Percentiles rank a stretch among this genome's conserved stretches.
Conservation (phyloP, 2,329 filamentous ascomycete species). For the Macrophomina phaseolina region DNA sequence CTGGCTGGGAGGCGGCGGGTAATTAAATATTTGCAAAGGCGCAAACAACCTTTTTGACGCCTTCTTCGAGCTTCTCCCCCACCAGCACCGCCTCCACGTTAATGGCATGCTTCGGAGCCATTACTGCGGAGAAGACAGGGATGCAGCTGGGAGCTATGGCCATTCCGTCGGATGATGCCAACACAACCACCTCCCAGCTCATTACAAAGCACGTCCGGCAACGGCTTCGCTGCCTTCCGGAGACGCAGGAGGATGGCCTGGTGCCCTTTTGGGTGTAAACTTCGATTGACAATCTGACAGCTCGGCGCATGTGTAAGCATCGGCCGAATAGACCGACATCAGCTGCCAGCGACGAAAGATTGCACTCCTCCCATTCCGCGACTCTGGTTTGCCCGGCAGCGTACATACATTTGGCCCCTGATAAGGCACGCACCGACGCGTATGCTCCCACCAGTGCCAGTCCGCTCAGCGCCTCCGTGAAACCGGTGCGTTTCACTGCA, state of each 20-base stretch:
- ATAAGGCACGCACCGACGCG: neutral
- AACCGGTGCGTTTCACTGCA: constrained; percentile 11
- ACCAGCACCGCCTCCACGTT: neutral
- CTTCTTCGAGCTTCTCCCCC: neutral
- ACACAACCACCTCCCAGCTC: neutral
- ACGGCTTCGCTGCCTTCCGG: neutral
- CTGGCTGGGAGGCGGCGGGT: neutral
- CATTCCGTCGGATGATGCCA: neutral
- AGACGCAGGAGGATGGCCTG: neutral
- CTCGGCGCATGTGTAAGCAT: neutral
- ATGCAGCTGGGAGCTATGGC: constrained; percentile 21
- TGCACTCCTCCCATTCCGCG: neutral
- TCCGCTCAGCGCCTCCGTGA: neutral
- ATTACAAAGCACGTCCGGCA: constrained; percentile 22
- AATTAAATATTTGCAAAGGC: neutral
- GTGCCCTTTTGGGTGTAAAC: neutral
- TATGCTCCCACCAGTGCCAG: neutral
- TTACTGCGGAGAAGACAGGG: constrained; percentile 5
- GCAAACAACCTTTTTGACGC: neutral
- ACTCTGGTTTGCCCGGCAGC: neutral
- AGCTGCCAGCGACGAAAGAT: neutral
- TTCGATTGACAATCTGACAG: neutral
- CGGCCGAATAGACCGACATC: constrained; percentile 2
- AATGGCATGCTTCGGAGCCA: neutral
- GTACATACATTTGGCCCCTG: neutral